A percentile compares a stretch with the other conserved stretches of the same genome.
Conservation (phyloP, 805 yeast species). For the Blastobotrys robertii region DNA sequence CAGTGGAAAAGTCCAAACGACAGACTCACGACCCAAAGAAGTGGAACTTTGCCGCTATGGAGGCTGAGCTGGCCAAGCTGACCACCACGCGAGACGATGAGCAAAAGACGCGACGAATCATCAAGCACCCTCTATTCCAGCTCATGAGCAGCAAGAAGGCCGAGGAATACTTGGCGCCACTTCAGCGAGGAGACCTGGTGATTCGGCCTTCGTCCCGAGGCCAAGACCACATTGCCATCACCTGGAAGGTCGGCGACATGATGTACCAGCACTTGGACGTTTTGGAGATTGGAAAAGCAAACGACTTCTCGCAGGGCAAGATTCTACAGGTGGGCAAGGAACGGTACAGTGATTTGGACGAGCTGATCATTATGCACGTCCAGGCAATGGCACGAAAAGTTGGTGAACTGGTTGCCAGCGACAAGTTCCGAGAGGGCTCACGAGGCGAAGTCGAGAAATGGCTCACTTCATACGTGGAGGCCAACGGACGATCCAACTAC, state of each 20-base stretch:
- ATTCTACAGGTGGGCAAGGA: slow-evolving; percentile 55
- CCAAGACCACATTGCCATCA: slow-evolving; percentile 74
- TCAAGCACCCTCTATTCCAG: slow-evolving; percentile 86
- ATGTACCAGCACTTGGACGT: slow-evolving; percentile 88
- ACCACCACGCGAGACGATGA: slow-evolving; percentile 56
- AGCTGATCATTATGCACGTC: slow-evolving; percentile 77
- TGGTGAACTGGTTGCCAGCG: slow-evolving; percentile 74
- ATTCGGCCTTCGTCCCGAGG: slow-evolving; percentile 94
- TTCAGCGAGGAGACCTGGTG: slow-evolving; percentile 83
- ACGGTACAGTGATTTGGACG: slow-evolving; percentile 81
- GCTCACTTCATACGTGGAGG: slow-evolving; percentile 81
- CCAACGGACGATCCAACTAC: slow-evolving; percentile 81
- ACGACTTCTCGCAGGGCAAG: slow-evolving; percentile 51
- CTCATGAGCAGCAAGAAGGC: slow-evolving; percentile 81
- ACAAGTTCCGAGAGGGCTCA: slow-evolving; percentile 79
- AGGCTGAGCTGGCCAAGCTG: slow-evolving; percentile 42
- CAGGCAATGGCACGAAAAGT: slow-evolving; percentile 76
- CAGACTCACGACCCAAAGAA: slow-evolving; percentile 43
- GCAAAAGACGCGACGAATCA: slow-evolving; percentile 59
- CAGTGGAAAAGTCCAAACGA: slow-evolving; percentile 34
- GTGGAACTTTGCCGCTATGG: slow-evolving; percentile 69
- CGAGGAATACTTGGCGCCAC: slow-evolving; percentile 82
- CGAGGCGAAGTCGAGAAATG: slow-evolving; percentile 73
- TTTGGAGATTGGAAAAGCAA: slow-evolving; percentile 59
- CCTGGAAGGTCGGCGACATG: slow-evolving; percentile 93